A percentile compares a stretch with the other conserved stretches of the same genome.
Conservation (phyloP, 805 yeast species). For the Candida stauntonica region DNA sequence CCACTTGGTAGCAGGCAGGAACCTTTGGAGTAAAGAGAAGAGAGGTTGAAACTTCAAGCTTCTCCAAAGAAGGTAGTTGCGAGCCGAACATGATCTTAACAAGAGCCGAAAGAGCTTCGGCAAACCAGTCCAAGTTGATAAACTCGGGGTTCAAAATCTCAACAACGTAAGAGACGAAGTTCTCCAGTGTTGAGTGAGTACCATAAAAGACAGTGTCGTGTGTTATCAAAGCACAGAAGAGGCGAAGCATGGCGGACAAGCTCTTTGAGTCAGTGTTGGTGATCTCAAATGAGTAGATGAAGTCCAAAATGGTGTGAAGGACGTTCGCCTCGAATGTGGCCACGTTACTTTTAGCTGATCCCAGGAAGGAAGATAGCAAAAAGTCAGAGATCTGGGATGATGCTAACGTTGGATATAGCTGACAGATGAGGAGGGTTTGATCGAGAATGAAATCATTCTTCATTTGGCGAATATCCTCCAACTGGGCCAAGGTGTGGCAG, state of each 20-base stretch:
- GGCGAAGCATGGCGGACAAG: conserved; percentile 38
- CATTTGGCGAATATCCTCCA: conserved; percentile 36
- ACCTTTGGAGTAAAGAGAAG: conserved; percentile 14
- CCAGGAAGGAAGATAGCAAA: conserved; percentile 32
- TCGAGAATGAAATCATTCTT: conserved; percentile 33
- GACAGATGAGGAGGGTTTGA: conserved; percentile 39
- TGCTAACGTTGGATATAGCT: conserved; percentile 36
- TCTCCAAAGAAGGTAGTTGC: conserved; percentile 44
- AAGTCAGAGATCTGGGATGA: conserved; percentile 37
- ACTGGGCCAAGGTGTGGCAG: conserved; percentile 36
- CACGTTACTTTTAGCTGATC: conserved; percentile 29
- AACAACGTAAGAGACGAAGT: conserved; percentile 35
- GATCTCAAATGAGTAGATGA: conserved; percentile 33
- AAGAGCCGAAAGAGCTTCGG: conserved; percentile 49
- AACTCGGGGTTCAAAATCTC: conserved; percentile 34
- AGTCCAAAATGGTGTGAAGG: conserved; percentile 34
- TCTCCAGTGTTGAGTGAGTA: conserved; percentile 30
- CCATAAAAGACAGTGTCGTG: conserved; percentile 36
- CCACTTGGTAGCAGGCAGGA: conserved; percentile 24
- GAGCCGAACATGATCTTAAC: conserved; percentile 51
- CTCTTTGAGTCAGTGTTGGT: conserved; percentile 23
- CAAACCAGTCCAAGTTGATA: conserved; percentile 51
- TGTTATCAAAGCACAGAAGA: conserved; percentile 40
- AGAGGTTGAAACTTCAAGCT: conserved; percentile 21
- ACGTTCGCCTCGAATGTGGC: conserved; percentile 34